Conservation (phyloP, 768 basidiomycete genomes). For the Termitomyces eurrhizus region DNA sequence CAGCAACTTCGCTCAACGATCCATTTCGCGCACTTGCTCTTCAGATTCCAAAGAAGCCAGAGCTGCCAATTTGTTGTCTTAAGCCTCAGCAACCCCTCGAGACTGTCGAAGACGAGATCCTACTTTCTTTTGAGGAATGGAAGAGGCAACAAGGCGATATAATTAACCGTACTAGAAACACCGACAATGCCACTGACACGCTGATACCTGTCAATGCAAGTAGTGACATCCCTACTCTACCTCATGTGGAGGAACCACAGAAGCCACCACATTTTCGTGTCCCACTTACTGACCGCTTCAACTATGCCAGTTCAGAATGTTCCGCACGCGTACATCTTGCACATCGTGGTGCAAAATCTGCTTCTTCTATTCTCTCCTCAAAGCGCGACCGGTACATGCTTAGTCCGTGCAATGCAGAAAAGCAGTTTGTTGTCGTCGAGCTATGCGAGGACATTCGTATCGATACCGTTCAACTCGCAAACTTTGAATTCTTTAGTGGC, state of each 20-base stretch:
- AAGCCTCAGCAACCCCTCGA: conserved; percentile 48
- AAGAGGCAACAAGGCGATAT: conserved; percentile 54
- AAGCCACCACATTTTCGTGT: conserved; percentile 55
- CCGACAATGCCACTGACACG: conserved; percentile 9
- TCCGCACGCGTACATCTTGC: conserved; percentile 87
- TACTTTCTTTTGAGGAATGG: conserved; percentile 89
- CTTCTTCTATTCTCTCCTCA: conserved; percentile 78
- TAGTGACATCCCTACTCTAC: conserved; percentile 16
- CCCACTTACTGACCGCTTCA: conserved; percentile 83
- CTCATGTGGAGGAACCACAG: conserved; percentile 27
- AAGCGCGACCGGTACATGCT: conserved; percentile 97
- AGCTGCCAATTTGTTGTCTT: conserved; percentile 66
- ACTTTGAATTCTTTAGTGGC: conserved; percentile 97
- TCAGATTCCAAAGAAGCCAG: conserved; percentile 43
- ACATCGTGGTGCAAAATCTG: conserved; percentile 77
- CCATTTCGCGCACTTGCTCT: conserved; percentile 56
- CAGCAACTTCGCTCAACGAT: conserved; percentile 42
- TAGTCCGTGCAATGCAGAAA: conserved; percentile 69
- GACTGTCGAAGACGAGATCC: conserved; percentile 53
- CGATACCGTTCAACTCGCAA: conserved; percentile 93
- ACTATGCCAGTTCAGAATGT: conserved; percentile 92
- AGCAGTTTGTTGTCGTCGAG: conserved; percentile 88
- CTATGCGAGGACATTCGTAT: conserved; percentile 97
- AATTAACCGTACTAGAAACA: conserved; percentile 28
- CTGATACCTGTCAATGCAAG: conserved; percentile 17